Evolutionary conservation across 345 rosid genomes (phyloP).

Genomic region (Xanthoceras sorbifolium): DNA sequence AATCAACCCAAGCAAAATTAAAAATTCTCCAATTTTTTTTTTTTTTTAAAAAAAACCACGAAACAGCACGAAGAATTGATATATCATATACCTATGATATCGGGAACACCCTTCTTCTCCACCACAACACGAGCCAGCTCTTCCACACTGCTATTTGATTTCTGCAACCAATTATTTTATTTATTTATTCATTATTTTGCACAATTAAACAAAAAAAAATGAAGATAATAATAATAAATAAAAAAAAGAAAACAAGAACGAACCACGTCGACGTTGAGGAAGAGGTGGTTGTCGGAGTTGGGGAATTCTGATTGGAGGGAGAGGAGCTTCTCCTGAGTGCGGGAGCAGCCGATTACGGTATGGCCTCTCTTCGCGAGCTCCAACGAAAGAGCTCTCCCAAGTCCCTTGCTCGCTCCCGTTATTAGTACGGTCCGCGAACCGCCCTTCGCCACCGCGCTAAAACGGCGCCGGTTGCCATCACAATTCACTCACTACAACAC

Average conservation of each 20-base stretch:
- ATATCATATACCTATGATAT: conserved; percentile 70
- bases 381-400: conserved; percentile 83
- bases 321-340: conserved; percentile 70
- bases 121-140: conserved; percentile 66
- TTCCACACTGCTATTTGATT: conserved; percentile 65
- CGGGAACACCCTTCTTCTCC: conserved; percentile 89
- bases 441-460: conserved; percentile 31
- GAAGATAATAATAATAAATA: neutral
- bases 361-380: conserved; percentile 92
- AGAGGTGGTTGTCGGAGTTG: conserved; percentile 58
- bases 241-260: neutral
- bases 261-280: conserved; percentile 80
- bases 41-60: neutral
- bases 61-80: neutral
- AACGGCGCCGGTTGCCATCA: conserved; percentile 39
- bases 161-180: conserved; percentile 51
- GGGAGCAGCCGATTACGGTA: conserved; percentile 87
- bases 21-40: conserved; percentile 7
- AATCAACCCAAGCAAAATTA: neutral
- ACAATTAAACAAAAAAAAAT: neutral
- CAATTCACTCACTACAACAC: no score
- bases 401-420: conserved; percentile 88
- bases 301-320: conserved; percentile 66
- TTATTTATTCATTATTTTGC: no score
- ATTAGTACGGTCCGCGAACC: conserved; percentile 55